Conservation (phyloP, 805 yeast species). For the Isabelozyma rhagii region DNA sequence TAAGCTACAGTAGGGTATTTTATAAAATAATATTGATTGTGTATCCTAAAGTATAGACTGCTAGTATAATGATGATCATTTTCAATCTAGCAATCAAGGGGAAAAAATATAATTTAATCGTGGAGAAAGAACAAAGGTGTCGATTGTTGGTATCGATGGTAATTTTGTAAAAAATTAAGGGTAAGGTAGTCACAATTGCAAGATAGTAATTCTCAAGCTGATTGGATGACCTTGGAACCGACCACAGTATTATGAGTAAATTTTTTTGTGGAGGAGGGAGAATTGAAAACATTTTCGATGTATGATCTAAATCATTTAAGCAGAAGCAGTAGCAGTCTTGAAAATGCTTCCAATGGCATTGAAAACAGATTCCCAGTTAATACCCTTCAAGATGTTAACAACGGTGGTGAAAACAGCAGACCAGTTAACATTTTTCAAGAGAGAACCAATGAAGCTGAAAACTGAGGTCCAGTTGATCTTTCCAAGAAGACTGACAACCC, state of each 20-base stretch:
- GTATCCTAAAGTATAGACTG: not conserved
- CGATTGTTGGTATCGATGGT: not conserved
- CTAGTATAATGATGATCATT: not conserved
- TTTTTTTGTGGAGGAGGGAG: not conserved
- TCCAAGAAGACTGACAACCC: not conserved
- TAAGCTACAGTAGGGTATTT: no score
- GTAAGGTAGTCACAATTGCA: not conserved
- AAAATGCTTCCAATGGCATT: constrained; percentile 7
- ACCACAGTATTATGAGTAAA: not conserved
- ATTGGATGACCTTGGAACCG: not conserved
- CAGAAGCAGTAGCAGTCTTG: not conserved
- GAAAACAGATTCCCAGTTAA: constrained; percentile 18
- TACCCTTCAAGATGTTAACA: constrained; percentile 15
- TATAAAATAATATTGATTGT: not conserved
- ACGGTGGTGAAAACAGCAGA: constrained; percentile 8
- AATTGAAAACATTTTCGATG: not conserved
- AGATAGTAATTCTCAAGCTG: not conserved
- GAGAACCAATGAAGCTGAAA: constrained; percentile 12
- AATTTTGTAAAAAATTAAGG: not conserved
- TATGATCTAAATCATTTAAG: not conserved
- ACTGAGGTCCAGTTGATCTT: not conserved
- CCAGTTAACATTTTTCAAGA: constrained; percentile 20
- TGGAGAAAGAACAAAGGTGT: not conserved
- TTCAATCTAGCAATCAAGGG: not conserved
- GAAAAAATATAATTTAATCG: not conserved